phyloP scores from a whole-genome alignment of 768 basidiomycete species.

The Mycena alexandri region DNA sequence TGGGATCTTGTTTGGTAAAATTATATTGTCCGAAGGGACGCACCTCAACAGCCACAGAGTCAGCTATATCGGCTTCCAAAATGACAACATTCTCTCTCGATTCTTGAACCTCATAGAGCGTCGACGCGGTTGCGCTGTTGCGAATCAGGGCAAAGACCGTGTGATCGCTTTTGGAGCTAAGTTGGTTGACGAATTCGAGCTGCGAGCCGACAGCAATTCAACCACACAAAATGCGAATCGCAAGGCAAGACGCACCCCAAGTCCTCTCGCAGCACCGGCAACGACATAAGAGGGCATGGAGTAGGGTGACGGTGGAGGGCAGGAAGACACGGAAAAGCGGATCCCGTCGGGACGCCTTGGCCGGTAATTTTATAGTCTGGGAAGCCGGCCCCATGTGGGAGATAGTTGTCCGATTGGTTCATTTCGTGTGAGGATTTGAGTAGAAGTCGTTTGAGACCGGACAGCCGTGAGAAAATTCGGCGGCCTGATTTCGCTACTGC shows the following conservation, averaged over 20 bases:
- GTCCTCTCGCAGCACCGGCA: conserved; percentile 30
- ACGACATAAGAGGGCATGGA: conserved; percentile 30
- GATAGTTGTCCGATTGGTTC: no score
- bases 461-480: no score
- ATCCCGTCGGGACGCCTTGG: no score
- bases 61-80: conserved; percentile 30
- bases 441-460: no score
- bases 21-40: conserved; percentile 23
- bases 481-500: no score
- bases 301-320: no score
- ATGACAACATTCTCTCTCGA: conserved; percentile 21
- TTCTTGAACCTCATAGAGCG: conserved; percentile 29
- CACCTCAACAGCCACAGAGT: conserved; percentile 28
- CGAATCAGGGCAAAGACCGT: conserved; percentile 30
- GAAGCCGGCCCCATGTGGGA: no score
- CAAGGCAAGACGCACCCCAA: conserved; percentile 25
- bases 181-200: conserved; percentile 34
- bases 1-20: conserved; percentile 19
- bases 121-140: conserved; percentile 23
- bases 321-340: no score
- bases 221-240: conserved; percentile 21
- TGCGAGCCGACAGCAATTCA: conserved; percentile 13
- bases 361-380: no score
- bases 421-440: no score
- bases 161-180: conserved; percentile 29